Evolutionary conservation across 805 yeast genomes (phyloP), one percentile per base, ranked within the genome.

Genomic region (Metschnikowia gelsemii): DNA sequence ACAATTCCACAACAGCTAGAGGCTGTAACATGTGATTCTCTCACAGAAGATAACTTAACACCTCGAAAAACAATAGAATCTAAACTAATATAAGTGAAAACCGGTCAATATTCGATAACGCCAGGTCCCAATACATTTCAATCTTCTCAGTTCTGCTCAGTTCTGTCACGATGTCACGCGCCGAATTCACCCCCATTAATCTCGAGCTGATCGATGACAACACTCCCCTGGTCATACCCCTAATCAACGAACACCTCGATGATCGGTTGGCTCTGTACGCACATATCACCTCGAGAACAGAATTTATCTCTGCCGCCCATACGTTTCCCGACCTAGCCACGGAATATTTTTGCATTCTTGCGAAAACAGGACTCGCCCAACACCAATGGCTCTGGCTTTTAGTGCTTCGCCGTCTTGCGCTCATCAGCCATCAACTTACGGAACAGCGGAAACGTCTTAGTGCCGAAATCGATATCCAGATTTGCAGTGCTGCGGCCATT

Each of bases 321-420:
- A 22, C 39, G 12, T 29, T 45, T 14, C 48, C 48, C 4, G 54
- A 50, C 26, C 7, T 28, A 12, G 35, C 43, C 11, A 41, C 34
- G 21, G 51, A 41, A 28, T 40, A 43, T 12, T 46, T 40, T 22
- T 45, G 38, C 12, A 17, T 50, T 8, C 45, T 50, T 26, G 28
- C 44, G 16, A 39, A 33, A 37, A 25, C 38, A 5, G 32, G 44
- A 18, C 25, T 38, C 4, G 8, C 34, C 18, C 14, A 19, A 17
- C 44, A 48, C 28, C 38, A 35, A 17, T 38, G 43, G 45, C 43
- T 45, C 19, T 47, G 54, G 54, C 30, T 45, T 12, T 21, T 28
- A 1, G 38, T 35, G 14, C 28, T 47, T 17, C 24, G 20, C 11
- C 32, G 42, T 4, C 34, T 47, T 8, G 32, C 35, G 12, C 28